A percentile compares a stretch with the other conserved stretches of the same genome.
These are phyloP conservation scores for Hemisphaericaspora subhashii DNA, from an alignment of 1,139 yeast genomes.

Conservation along the genomic window DNA sequence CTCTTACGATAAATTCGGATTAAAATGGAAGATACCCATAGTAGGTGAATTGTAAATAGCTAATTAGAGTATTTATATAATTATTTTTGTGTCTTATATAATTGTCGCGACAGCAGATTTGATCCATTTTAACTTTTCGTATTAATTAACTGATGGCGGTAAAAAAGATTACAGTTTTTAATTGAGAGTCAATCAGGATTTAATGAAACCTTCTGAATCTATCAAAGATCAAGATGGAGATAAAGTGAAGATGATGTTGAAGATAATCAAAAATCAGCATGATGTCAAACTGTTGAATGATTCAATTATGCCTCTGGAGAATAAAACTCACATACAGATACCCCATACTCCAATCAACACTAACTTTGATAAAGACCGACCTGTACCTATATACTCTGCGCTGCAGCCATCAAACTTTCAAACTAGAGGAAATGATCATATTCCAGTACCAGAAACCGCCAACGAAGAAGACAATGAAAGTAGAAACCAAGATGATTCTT, in stretches of 20 bases:
- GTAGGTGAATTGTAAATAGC: slow-evolving; percentile 36
- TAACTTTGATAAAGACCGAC: not conserved
- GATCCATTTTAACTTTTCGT: no score
- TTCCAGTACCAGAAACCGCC: not conserved
- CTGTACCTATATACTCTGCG: no score
- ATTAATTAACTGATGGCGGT: no score
- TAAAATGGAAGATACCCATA: slow-evolving; percentile 55
- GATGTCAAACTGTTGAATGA: not conserved
- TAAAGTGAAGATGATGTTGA: not conserved
- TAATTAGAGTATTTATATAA: not conserved
- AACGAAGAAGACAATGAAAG: not conserved
- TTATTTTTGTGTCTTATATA: not conserved
- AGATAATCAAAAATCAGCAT: not conserved
- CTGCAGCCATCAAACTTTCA: not conserved
- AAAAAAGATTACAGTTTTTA: no score
- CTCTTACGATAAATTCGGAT: slow-evolving; percentile 39
- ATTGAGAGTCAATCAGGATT: no score
- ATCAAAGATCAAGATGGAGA: not conserved
- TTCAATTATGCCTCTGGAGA: not conserved
- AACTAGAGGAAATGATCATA: not conserved
- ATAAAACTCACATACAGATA: not conserved
- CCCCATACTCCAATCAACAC: not conserved
- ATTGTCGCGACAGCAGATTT: slow-evolving; percentile 1
- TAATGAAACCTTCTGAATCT: not conserved
- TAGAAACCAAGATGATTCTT: slow-evolving; percentile 1